Base-by-base conservation (phyloP, 805 yeast genomes). In the Cyberlindnera japonica region DNA sequence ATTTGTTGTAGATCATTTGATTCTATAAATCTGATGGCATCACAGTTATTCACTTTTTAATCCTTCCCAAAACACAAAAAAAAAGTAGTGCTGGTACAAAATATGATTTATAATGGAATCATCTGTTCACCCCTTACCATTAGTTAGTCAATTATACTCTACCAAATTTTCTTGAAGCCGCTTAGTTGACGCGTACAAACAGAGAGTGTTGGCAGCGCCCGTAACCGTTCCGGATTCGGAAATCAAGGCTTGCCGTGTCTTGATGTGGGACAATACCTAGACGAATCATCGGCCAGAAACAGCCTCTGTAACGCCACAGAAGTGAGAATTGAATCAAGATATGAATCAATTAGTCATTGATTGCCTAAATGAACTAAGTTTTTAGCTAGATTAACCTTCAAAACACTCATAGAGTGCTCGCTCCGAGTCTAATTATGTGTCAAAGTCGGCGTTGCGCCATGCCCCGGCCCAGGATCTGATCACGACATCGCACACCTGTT, bases 401-500 rank as follows among this genome's bases (percentile, higher is more conserved):
- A 18, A 12, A 13, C 5, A 31, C 15, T 10, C 5, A 8, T 10
- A 17, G 12, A 17, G 6, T 7, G 16, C 7, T 7, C 7, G 13
- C 14, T 31, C 23, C 5, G 14, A 12, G 15, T 6, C 6, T 10
- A 25, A 15, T 18, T 20, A 13, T 32, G 35, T 32, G 35, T 32
- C 35, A 32, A 32, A 30, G 21, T 21, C 19, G 17, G n/a, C 17
- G 13, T 11, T 20, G 18, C 15, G 23, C 37, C 31, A 5, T 15
- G 32, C 29, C 29, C 21, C 21, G 13, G 12, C 9, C 27, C 12
- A 21, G 5, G 12, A 7, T 18, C 8, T 6, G 26, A 27, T 35
- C 38, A 35, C 38, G 33, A 35, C 38, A 27, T 18, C 27, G 24
- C 38, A 35, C 38, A 16, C 28, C n/a, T 14, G 11, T 11, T 12